A percentile compares a stretch with the other conserved stretches of the same genome.
Evolutionary conservation across 306 rosid genomes (phyloP).

Genomic region (Ormosia emarginata): DNA sequence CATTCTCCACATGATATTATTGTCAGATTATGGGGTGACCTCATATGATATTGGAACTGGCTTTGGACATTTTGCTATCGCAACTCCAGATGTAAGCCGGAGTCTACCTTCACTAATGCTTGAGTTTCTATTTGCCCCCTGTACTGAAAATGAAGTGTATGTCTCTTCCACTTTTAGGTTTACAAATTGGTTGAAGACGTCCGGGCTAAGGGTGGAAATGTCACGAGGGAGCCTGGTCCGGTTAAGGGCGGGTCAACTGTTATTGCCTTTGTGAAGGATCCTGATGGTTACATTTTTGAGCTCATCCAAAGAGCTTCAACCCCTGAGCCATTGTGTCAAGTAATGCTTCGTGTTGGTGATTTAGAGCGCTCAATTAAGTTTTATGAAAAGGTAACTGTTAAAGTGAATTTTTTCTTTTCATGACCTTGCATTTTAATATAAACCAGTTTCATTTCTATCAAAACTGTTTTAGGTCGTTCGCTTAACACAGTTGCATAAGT

Average conservation of each 20-base stretch:
- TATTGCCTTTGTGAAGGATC: slow-evolving; percentile 89
- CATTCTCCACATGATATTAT: neutral
- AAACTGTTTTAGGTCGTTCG: neutral
- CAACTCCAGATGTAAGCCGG: slow-evolving; percentile 75
- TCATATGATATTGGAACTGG: slow-evolving; percentile 92
- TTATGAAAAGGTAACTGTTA: slow-evolving; percentile 71
- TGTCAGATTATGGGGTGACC: slow-evolving; percentile 75
- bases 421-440: neutral
- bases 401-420: neutral
- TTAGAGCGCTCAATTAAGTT: slow-evolving; percentile 84
- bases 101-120: neutral
- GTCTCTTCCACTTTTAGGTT: slow-evolving; percentile 45
- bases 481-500: neutral
- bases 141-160: slow-evolving; percentile 17
- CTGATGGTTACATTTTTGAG: slow-evolving; percentile 88
- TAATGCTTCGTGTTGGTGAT: slow-evolving; percentile 97
- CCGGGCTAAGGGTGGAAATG: slow-evolving; percentile 67
- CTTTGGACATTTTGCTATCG: slow-evolving; percentile 88
- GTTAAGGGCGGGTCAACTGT: slow-evolving; percentile 71
- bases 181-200: slow-evolving; percentile 71
- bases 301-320: slow-evolving; percentile 75
- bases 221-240: slow-evolving; percentile 93
- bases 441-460: neutral
- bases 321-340: slow-evolving; percentile 89
- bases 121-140: neutral